A percentile compares a stretch with the other conserved stretches of the same genome.
phyloP scores from a whole-genome alignment of 106 monocot genomes.

The Amphibolis antarctica region DNA sequence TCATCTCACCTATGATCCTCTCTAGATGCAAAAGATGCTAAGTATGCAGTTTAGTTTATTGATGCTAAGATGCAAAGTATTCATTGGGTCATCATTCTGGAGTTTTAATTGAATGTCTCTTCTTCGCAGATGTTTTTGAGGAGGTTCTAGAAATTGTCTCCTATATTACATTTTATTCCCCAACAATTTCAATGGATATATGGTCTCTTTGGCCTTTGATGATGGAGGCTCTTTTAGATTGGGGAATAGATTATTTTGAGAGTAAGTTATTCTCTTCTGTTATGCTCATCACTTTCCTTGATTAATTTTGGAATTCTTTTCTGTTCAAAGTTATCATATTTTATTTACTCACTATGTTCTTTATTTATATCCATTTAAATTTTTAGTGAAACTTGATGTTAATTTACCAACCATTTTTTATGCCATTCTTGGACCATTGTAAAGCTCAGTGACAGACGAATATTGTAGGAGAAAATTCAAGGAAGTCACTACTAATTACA shows the following conservation, averaged over 20 bases:
- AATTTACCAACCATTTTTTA: no score
- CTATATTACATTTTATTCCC: conserved; percentile 96
- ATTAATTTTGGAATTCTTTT: background rate
- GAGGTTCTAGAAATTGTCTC: conserved; percentile 97
- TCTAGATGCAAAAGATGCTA: no score
- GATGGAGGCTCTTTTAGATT: conserved; percentile 84
- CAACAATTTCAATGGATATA: conserved; percentile 93
- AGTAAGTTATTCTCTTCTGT: conserved; percentile 46
- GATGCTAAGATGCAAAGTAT: no score
- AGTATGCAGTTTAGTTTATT: no score
- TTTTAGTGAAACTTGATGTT: no score
- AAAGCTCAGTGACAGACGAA: no score
- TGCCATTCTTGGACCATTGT: no score
- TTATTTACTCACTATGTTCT: no score
- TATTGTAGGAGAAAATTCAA: no score
- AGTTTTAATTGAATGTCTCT: background rate
- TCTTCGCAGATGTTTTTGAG: conserved; percentile 82
- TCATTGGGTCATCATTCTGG: background rate
- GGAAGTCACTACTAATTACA: no score
- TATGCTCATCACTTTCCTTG: background rate
- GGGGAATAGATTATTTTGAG: conserved; percentile 98
- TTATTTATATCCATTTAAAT: no score
- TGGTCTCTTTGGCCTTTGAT: conserved; percentile 99
- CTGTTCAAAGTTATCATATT: background rate
- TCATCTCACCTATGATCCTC: no score